phyloP scores from a whole-genome alignment of 23 red algal genomes.

The Gracilaria gracilis region DNA sequence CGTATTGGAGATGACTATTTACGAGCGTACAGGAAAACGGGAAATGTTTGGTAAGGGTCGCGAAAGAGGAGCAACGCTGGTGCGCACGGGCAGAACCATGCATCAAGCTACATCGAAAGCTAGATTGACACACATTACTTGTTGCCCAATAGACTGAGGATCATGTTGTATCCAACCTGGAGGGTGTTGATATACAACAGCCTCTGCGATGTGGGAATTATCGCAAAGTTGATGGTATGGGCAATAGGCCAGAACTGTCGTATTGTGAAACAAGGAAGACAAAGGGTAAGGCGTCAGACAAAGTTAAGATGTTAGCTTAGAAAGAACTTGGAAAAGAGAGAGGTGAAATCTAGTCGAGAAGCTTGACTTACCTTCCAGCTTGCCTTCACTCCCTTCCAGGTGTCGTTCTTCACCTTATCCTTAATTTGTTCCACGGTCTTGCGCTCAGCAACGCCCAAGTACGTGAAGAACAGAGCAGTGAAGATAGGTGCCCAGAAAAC shows the following conservation, averaged over 20 bases:
- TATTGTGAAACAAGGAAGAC: background rate
- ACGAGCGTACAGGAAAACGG: background rate
- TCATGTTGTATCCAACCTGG: slow-evolving; percentile 81
- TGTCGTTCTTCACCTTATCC: slow-evolving; percentile 85
- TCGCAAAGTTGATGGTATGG: slow-evolving; percentile 94
- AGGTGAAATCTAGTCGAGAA: background rate
- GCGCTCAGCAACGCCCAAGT: slow-evolving; percentile 76
- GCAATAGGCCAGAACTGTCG: slow-evolving; percentile 90
- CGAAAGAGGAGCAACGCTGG: background rate
- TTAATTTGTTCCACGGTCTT: slow-evolving; percentile 76
- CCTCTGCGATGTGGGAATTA: slow-evolving; percentile 90
- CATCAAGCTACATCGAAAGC: background rate
- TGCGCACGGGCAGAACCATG: background rate
- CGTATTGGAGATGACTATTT: slow-evolving; percentile 9
- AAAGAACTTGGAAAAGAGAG: background rate
- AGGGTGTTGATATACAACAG: slow-evolving; percentile 98
- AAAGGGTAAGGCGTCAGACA: background rate
- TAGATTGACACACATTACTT: slow-evolving; percentile 26
- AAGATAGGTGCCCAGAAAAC: slow-evolving; percentile 97
- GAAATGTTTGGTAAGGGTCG: background rate
- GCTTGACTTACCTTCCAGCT: slow-evolving; percentile 88
- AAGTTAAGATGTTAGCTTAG: background rate
- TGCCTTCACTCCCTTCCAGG: slow-evolving; percentile 82
- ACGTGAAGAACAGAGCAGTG: slow-evolving; percentile 86
- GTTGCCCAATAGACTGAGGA: slow-evolving; percentile 71